These are phyloP conservation scores for Wickerhamiella nectarea DNA, from an alignment of 805 yeast species.

Conservation along the genomic window DNA sequence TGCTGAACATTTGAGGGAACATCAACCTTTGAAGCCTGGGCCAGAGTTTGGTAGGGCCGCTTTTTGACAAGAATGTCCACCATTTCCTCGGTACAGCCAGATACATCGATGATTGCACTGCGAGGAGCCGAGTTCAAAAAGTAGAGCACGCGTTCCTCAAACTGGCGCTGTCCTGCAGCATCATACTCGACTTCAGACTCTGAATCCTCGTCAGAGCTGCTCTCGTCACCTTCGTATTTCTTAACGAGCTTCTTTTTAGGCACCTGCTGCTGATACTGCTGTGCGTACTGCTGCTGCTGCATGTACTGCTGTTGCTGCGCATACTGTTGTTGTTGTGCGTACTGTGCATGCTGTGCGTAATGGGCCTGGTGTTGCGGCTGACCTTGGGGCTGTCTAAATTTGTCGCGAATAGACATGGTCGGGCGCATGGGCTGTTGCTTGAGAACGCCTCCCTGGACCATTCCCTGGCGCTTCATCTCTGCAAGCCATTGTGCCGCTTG, in stretches of 20 bases:
- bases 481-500: conserved; percentile 27
- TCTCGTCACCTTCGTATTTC: conserved; percentile 32
- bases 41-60: conserved; percentile 57
- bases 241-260: conserved; percentile 11
- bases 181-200: conserved; percentile 30
- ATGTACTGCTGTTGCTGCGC: conserved; percentile 5
- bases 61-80: conserved; percentile 50
- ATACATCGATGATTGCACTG: conserved; percentile 67
- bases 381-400: conserved; percentile 19
- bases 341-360: neutral
- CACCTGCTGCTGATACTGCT: conserved; percentile 8
- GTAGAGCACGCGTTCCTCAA: conserved; percentile 54
- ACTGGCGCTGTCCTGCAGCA: conserved; percentile 25
- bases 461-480: conserved; percentile 22
- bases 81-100: conserved; percentile 50
- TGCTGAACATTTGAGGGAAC: conserved; percentile 28
- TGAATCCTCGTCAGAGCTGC: conserved; percentile 34
- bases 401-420: conserved; percentile 26
- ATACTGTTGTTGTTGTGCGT: conserved; percentile 1
- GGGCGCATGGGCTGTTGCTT: conserved; percentile 23
- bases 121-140: conserved; percentile 68
- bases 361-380: neutral
- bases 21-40: conserved; percentile 43
- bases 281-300: conserved; percentile 5
- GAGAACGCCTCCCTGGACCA: conserved; percentile 16